These are phyloP conservation scores for Maudiozyma pseudohumilis DNA, from an alignment of 805 yeast genomes.

Conservation along the genomic window DNA sequence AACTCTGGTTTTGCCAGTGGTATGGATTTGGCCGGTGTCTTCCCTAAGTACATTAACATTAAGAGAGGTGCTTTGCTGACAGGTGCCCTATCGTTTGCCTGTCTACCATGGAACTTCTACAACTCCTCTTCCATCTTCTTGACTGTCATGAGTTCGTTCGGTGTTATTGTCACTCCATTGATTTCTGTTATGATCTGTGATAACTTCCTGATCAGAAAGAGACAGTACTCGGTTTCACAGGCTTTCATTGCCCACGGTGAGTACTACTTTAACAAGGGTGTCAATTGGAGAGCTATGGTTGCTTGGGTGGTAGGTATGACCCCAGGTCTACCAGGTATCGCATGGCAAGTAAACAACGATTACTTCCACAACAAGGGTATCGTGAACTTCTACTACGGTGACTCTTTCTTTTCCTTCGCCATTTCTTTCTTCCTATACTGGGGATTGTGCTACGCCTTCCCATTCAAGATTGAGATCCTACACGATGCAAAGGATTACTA, in stretches of 20 bases:
- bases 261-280: constrained; percentile 33
- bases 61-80: constrained; percentile 32
- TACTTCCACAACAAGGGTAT: constrained; percentile 30
- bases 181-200: constrained; percentile 34
- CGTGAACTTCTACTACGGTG: constrained; percentile 35
- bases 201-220: constrained; percentile 31
- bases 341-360: constrained; percentile 28
- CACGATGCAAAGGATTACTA: constrained; percentile 35
- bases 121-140: constrained; percentile 29
- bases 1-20: constrained; percentile 36
- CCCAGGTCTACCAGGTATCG: constrained; percentile 43
- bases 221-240: constrained; percentile 29
- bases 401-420: constrained; percentile 34
- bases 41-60: constrained; percentile 34
- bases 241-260: constrained; percentile 22
- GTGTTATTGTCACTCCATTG: constrained; percentile 32
- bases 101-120: constrained; percentile 34
- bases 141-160: constrained; percentile 32
- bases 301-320: constrained; percentile 31
- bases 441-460: constrained; percentile 30
- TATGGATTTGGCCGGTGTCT: constrained; percentile 34
- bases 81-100: constrained; percentile 30
- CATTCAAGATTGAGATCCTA: constrained; percentile 27
- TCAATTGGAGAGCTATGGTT: constrained; percentile 32
- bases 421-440: constrained; percentile 33